Evolutionary conservation across 1,139 yeast species (phyloP), one percentile per base, ranked within the genome.

Genomic region (Komagataea norvegica): DNA sequence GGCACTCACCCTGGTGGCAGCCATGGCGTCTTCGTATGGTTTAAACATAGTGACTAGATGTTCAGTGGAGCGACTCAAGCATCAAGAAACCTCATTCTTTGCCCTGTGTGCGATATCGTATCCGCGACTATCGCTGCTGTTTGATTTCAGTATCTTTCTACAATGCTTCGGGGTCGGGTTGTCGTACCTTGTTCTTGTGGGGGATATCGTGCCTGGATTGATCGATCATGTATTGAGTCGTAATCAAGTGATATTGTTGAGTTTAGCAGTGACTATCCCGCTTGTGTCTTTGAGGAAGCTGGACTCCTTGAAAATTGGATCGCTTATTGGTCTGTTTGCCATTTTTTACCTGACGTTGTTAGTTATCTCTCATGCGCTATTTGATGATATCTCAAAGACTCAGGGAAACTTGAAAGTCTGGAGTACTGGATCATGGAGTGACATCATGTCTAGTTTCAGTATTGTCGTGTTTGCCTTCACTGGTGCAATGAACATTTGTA

Each of bases 91-190:
- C 6, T 83, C 95, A 2, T 91, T 89, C 60, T 89, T 89, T 63
- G 77, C 84, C 25, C 67, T 91, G 16, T 85, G 96, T 51, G 75
- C 80, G 40, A 73, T 85, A 39, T 84, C 96, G 0, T 88, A 87
- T 55, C 97, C 97, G 1, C 66, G 73, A n/a, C 63, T 88, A 31
- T 77, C 94, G 2, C 80, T 88, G 25, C 60, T 86, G 24, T 89
- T 89, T 62, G 97, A 89, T 60, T 56, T 81, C 13, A 94, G 95
- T 13, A 88, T 89, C 57, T 88, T 91, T 18, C 67, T 88, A 41
- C 95, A 89, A 59, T 85, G 95, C 64, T 89, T 85, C 63, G 98
- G 98, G 11, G 96, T 88, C 6, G 91, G 93, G 2, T 77, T 91
- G 11, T 80, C 93, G 38, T 91, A 93, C 53, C 64, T 91, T 46